Conservation (phyloP, 2,329 filamentous ascomycete species). For the Calonectria honghensis region DNA sequence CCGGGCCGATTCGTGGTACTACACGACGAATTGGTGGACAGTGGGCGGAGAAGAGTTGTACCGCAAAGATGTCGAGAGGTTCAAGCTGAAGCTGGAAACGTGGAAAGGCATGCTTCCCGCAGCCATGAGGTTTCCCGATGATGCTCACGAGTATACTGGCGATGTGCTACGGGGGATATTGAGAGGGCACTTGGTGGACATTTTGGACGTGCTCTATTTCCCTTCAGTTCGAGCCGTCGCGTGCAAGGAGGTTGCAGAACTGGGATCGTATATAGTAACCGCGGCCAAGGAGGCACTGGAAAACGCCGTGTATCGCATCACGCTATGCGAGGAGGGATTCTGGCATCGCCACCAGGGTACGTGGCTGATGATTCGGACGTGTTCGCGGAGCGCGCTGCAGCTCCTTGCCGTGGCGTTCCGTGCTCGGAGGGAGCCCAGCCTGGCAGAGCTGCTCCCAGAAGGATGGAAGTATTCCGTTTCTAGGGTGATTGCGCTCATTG, state of each 20-base stretch:
- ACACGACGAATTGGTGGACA: conserved; percentile 38
- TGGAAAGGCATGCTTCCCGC: conserved; percentile 41
- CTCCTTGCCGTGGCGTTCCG: conserved; percentile 40
- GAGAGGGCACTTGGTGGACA: conserved; percentile 39
- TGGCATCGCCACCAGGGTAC: conserved; percentile 50
- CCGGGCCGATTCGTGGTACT: conserved; percentile 43
- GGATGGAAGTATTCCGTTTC: conserved; percentile 39
- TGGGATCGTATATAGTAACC: conserved; percentile 22
- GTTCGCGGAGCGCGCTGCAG: conserved; percentile 47
- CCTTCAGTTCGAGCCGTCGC: conserved; percentile 39
- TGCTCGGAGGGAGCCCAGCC: conserved; percentile 31
- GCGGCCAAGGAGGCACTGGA: conserved; percentile 35
- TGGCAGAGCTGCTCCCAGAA: conserved; percentile 37
- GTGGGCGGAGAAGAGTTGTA: conserved; percentile 13
- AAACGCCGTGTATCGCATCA: conserved; percentile 42
- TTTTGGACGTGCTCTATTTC: conserved; percentile 43
- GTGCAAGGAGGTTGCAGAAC: conserved; percentile 23
- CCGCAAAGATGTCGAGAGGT: conserved; percentile 32
- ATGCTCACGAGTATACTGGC: conserved; percentile 22
- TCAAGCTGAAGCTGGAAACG: conserved; percentile 39
- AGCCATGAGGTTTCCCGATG: conserved; percentile 34
- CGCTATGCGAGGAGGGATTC: conserved; percentile 44
- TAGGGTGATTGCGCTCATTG: conserved; percentile 38
- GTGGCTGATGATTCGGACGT: conserved; percentile 50
- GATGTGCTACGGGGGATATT: conserved; percentile 37